phyloP scores from a whole-genome alignment of 169 alveolate genomes.

The Plasmodium blacklocki region DNA sequence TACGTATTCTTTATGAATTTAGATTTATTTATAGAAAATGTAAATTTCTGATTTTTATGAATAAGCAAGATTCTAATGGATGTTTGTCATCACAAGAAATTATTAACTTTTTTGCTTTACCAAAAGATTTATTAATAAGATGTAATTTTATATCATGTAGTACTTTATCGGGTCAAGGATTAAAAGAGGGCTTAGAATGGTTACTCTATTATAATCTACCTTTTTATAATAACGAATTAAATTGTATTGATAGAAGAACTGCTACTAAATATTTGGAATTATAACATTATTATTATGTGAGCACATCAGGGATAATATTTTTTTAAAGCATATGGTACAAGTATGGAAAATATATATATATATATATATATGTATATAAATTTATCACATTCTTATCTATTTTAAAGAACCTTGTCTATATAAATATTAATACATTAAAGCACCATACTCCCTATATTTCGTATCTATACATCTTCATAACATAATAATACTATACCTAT shows the following conservation, averaged over 20 bases:
- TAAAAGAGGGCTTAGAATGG: constrained; percentile 76
- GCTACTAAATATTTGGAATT: constrained; percentile 3
- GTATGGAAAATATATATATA: neutral
- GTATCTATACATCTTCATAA: too few relatives aligned
- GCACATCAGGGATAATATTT: too few relatives aligned
- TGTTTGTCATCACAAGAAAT: constrained; percentile 56
- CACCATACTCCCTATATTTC: too few relatives aligned
- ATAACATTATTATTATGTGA: too few relatives aligned
- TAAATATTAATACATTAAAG: too few relatives aligned
- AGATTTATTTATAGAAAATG: constrained; percentile 75
- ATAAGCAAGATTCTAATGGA: constrained; percentile 75
- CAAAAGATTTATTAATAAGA: constrained; percentile 52
- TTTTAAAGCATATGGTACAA: neutral
- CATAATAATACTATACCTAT: too few relatives aligned
- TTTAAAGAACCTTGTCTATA: too few relatives aligned
- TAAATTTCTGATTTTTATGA: constrained; percentile 72
- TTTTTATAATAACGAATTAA: constrained; percentile 8
- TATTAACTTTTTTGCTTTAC: constrained; percentile 67
- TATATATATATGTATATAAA: neutral
- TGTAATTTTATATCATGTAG: constrained; percentile 69
- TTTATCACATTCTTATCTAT: neutral
- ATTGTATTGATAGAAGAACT: neutral
- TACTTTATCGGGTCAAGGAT: constrained; percentile 68
- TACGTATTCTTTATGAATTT: constrained; percentile 66
- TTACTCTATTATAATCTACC: constrained; percentile 28